Base-by-base conservation (phyloP, 2,329 filamentous ascomycete species). In the Calycina marina region DNA sequence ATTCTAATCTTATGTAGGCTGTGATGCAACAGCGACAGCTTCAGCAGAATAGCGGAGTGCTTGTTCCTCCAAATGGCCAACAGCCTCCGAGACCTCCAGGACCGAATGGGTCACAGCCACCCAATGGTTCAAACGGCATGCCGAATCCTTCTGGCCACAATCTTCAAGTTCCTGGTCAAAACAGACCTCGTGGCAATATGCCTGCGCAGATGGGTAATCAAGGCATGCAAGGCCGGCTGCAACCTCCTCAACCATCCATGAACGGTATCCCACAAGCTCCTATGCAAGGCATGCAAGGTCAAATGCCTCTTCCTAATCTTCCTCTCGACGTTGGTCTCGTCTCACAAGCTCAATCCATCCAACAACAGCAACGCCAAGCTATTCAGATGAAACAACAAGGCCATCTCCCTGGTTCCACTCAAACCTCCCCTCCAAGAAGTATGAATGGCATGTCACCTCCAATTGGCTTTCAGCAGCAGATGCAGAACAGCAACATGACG, bases 241-340 rank as follows among this genome's bases (percentile, higher is more conserved):
- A 43, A 11, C 42, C 46, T 27, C 45, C 50, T 27, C 70, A 60
- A 3, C 64, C 72, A 49, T 66, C 70, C 12, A 44, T 80, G 60
- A 72, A 71, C 37, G 68, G 69, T 28, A 63, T 80, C 14, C 72
- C 75, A 22, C 77, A 81, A 50, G 74, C 77, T 14, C 78, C 78
- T 42, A 67, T 83, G 59, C 75, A 78, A 45, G 39, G 37, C 18
- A 61, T 66, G 53, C 62, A 60, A 40, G 58, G 56, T 32, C 67
- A 77, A 34, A 67, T 82, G 59, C 67, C 72, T 2, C 56, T 66
- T 43, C 53, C 59, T 4, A 60, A 57, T 30, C 55, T 58, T 5
- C 57, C 56, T 26, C 50, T 69, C 3, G 68, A 74, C 38, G 57
- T 68, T 15, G 63, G 63, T 34, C 54, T 75, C 28, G 62, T 75